These are phyloP conservation scores for Phyllosticta citriasiana DNA, from an alignment of 2,329 filamentous ascomycete genomes.

Conservation along the genomic window DNA sequence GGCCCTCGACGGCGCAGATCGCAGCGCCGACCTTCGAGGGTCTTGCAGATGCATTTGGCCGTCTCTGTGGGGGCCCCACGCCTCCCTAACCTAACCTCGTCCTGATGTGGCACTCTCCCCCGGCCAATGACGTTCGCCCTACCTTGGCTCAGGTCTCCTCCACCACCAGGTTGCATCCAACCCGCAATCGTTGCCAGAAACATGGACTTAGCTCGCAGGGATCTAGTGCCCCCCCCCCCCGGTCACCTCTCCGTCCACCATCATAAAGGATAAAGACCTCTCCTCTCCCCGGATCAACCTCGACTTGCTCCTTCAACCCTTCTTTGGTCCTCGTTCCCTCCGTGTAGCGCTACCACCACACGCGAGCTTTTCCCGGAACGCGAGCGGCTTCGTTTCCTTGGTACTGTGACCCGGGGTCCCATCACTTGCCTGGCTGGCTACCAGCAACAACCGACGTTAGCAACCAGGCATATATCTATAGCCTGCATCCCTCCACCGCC, in stretches of 20 bases:
- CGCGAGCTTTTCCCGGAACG: background rate
- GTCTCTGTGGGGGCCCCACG: background rate
- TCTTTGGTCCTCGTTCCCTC: background rate
- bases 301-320: background rate
- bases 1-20: background rate
- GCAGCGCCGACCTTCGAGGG: background rate
- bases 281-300: conserved; percentile 4
- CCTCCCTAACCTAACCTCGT: background rate
- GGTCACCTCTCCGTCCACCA: background rate
- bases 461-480: background rate
- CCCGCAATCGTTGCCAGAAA: conserved; percentile 8
- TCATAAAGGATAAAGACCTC: background rate
- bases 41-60: background rate
- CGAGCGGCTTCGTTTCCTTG: conserved; percentile 2
- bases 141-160: conserved; percentile 3
- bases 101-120: background rate
- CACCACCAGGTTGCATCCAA: conserved; percentile 12
- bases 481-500: background rate
- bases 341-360: background rate
- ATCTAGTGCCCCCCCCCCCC: background rate
- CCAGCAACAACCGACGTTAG: background rate
- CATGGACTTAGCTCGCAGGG: background rate
- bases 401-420: background rate
- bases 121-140: conserved; percentile 9
- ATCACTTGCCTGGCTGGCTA: conserved; percentile 1